A percentile compares a stretch with the other conserved stretches of the same genome.
Evolutionary conservation across 2,329 filamentous ascomycete genomes (phyloP).

Genomic region (Periconia digitata): DNA sequence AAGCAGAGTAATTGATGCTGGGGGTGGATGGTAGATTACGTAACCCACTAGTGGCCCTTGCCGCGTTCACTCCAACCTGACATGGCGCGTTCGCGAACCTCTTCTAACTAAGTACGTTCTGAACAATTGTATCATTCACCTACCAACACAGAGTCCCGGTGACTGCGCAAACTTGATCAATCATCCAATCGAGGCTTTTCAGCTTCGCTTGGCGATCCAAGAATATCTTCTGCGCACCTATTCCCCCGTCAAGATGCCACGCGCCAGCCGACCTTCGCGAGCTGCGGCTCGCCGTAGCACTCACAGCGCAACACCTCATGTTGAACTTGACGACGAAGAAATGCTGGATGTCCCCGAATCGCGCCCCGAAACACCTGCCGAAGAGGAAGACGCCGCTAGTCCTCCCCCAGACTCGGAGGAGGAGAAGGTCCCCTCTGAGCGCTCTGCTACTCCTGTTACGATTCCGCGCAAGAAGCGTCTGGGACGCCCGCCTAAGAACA

Average conservation of each 20-base stretch:
- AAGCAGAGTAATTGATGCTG: too few species aligned
- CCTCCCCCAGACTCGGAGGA: slow-evolving; percentile 53
- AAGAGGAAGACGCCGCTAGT: slow-evolving; percentile 51
- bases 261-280: slow-evolving; percentile 40
- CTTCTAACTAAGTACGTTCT: too few species aligned
- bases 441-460: slow-evolving; percentile 51
- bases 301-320: slow-evolving; percentile 38
- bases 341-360: slow-evolving; percentile 38
- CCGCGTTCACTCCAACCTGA: too few species aligned
- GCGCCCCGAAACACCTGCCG: slow-evolving; percentile 42
- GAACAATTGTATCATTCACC: too few species aligned
- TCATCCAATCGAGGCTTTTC: neutral
- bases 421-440: slow-evolving; percentile 50
- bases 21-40: too few species aligned
- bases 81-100: too few species aligned
- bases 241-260: slow-evolving; percentile 30
- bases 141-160: too few species aligned
- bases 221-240: neutral
- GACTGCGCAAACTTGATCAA: too few species aligned
- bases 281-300: slow-evolving; percentile 44
- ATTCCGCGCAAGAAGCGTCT: slow-evolving; percentile 71
- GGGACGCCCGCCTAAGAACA: slow-evolving; percentile 85
- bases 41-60: too few species aligned
- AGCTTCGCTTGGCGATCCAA: neutral
- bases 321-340: slow-evolving; percentile 38